A percentile compares a stretch with the other conserved stretches of the same genome.
Evolutionary conservation across 305 asterid species (phyloP).

Genomic region (Caryopteris hybrid): DNA sequence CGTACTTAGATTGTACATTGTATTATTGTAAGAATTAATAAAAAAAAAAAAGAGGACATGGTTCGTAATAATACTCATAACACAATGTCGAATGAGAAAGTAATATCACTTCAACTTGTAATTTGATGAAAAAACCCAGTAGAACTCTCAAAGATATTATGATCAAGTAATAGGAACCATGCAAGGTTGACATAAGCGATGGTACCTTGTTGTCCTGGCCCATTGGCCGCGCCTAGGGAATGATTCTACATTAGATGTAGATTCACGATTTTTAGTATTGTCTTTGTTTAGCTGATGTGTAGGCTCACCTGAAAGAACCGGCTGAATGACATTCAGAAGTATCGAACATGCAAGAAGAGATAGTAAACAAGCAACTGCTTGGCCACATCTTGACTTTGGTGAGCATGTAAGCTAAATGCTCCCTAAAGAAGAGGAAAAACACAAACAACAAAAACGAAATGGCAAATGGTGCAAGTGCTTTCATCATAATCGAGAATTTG

Average conservation of each 20-base stretch:
- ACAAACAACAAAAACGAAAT: constrained; percentile 38
- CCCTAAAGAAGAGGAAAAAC: constrained; percentile 43
- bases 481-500: constrained; percentile 35
- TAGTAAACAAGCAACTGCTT: constrained; percentile 38
- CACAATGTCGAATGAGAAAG: neutral
- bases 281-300: neutral
- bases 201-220: constrained; percentile 60
- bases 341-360: constrained; percentile 47
- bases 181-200: constrained; percentile 61
- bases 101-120: constrained; percentile 43
- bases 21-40: neutral
- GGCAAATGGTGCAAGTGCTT: constrained; percentile 34
- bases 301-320: constrained; percentile 47
- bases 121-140: constrained; percentile 50
- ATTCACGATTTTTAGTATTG: too few relatives aligned
- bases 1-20: neutral
- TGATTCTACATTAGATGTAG: too few relatives aligned
- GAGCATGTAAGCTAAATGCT: constrained; percentile 42
- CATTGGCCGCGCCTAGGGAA: constrained; percentile 47
- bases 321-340: constrained; percentile 54
- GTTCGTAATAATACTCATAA: neutral
- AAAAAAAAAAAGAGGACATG: too few relatives aligned
- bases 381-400: constrained; percentile 36
- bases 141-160: constrained; percentile 56
- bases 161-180: constrained; percentile 55